phyloP scores from a whole-genome alignment of 179 eudicot genomes.

The Gypsophila paniculata region DNA sequence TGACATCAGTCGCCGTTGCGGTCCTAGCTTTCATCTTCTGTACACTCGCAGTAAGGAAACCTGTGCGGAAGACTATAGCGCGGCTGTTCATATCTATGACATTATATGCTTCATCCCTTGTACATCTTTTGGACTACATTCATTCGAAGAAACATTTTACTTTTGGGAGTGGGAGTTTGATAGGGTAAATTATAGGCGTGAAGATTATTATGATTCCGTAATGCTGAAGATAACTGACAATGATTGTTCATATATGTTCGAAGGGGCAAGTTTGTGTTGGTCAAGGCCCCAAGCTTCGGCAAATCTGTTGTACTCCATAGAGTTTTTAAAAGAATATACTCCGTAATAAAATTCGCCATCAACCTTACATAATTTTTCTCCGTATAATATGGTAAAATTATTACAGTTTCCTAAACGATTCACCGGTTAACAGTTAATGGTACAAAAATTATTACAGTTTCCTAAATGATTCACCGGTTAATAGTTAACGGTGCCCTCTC shows the following conservation, averaged over 20 bases:
- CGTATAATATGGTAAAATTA: too few relatives aligned
- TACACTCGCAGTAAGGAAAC: slow-evolving; percentile 14
- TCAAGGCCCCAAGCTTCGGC: background rate
- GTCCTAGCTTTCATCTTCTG: slow-evolving; percentile 9
- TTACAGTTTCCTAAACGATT: too few relatives aligned
- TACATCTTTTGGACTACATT: slow-evolving; percentile 23
- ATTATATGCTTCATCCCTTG: slow-evolving; percentile 28
- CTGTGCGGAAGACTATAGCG: background rate
- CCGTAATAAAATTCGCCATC: background rate
- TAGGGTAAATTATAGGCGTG: slow-evolving; percentile 10
- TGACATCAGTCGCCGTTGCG: slow-evolving; percentile 17
- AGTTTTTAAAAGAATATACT: too few relatives aligned
- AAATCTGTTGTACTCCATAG: too few relatives aligned
- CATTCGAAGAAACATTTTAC: slow-evolving; percentile 15
- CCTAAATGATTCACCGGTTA: too few relatives aligned
- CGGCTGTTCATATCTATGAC: slow-evolving; percentile 24
- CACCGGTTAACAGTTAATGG: too few relatives aligned
- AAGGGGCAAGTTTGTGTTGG: background rate
- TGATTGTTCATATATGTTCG: slow-evolving; percentile 4
- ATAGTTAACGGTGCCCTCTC: too few relatives aligned
- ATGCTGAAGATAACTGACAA: background rate
- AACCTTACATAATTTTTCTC: too few relatives aligned
- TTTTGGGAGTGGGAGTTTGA: slow-evolving; percentile 9
- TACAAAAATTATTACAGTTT: too few relatives aligned
- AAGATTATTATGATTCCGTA: background rate